Conservation (phyloP, 1,139 yeast genomes). For the Taiozyma sp. region DNA sequence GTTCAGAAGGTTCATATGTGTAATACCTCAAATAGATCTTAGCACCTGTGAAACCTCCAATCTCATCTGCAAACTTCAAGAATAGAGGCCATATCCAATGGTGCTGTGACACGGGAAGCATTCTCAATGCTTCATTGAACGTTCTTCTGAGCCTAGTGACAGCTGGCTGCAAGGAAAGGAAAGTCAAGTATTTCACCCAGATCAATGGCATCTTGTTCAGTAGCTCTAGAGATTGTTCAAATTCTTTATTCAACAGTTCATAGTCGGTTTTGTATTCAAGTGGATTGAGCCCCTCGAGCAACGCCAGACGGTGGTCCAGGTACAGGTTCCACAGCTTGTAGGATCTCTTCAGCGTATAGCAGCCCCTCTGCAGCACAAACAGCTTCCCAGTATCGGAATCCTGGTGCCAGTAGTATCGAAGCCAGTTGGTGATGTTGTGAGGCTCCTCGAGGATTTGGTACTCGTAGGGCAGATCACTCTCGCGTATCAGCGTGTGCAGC, state of each 20-base stretch:
- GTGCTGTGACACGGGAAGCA: conserved; percentile 51
- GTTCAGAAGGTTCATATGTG: conserved; percentile 32
- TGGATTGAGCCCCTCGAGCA: conserved; percentile 29
- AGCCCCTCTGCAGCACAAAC: conserved; percentile 52
- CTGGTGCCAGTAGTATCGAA: conserved; percentile 43
- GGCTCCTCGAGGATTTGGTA: conserved; percentile 42
- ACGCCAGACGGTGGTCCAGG: conserved; percentile 36
- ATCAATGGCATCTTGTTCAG: conserved; percentile 43
- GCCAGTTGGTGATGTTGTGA: conserved; percentile 45
- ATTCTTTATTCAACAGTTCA: conserved; percentile 35
- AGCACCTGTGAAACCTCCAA: conserved; percentile 41
- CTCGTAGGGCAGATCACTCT: conserved; percentile 42
- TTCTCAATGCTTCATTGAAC: conserved; percentile 50
- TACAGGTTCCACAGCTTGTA: conserved; percentile 56
- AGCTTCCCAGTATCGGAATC: conserved; percentile 32
- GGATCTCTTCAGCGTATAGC: conserved; percentile 41
- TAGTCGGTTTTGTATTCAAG: conserved; percentile 31
- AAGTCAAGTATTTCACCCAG: conserved; percentile 54
- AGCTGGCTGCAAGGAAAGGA: conserved; percentile 35
- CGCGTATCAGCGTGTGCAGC: conserved; percentile 15
- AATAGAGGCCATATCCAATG: conserved; percentile 56
- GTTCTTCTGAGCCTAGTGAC: conserved; percentile 41
- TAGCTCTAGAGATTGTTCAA: conserved; percentile 42
- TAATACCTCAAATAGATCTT: conserved; percentile 42
- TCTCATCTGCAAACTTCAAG: conserved; percentile 44